Evolutionary conservation across 2,329 filamentous ascomycete genomes (phyloP).

Genomic region (Trichoderma simmonsii): DNA sequence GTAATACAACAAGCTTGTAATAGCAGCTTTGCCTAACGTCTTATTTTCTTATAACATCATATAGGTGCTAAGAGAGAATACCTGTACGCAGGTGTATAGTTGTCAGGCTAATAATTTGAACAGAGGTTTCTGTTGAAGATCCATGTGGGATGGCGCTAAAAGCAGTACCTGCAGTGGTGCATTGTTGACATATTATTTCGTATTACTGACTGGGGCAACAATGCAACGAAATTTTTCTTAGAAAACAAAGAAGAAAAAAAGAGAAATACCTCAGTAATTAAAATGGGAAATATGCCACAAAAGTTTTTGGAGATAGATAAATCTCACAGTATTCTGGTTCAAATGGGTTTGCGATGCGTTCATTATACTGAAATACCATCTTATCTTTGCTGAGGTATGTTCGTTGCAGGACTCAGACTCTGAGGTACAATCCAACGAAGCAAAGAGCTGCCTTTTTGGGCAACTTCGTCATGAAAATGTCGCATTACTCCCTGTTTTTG

Average conservation of each 20-base stretch:
- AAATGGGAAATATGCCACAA: accelerated
- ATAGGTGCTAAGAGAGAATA: not conserved
- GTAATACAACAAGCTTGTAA: not conserved
- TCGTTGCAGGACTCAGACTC: not conserved
- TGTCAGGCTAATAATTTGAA: not conserved
- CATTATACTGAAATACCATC: not conserved
- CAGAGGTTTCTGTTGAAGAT: not conserved
- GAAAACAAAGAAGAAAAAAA: not conserved
- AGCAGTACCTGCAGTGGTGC: not conserved
- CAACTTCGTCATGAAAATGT: not conserved
- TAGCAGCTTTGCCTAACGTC: not conserved
- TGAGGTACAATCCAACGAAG: not conserved
- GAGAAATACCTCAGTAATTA: not conserved
- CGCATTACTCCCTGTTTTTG: not conserved
- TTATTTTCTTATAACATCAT: not conserved
- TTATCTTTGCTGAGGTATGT: not conserved
- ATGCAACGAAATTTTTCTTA: not conserved
- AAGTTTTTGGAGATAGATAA: not conserved
- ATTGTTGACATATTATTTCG: not conserved
- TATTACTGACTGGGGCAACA: not conserved
- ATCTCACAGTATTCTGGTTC: not conserved
- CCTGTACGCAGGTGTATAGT: not conserved
- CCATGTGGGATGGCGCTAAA: not conserved
- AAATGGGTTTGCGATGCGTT: not conserved
- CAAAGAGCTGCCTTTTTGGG: not conserved